A percentile compares a stretch with the other conserved stretches of the same genome.
These are phyloP conservation scores for Metarhizium sp. DNA, from an alignment of 2,329 filamentous ascomycete genomes.

Conservation along the genomic window DNA sequence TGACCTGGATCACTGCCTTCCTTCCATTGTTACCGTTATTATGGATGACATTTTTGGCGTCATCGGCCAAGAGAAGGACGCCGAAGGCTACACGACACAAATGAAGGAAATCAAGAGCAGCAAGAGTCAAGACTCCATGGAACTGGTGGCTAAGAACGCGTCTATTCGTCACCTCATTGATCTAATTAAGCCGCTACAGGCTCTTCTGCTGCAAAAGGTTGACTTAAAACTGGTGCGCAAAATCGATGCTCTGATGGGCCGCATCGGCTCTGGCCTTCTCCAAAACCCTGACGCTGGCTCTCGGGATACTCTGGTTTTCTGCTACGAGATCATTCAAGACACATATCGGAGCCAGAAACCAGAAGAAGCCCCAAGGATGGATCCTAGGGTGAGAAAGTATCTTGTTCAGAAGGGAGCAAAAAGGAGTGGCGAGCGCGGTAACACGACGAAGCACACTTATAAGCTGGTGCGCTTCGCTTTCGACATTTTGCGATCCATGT, in stretches of 20 bases:
- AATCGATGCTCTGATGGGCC: slow-evolving; percentile 77
- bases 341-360: slow-evolving; percentile 60
- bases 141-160: slow-evolving; percentile 75
- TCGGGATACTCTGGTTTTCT: slow-evolving; percentile 82
- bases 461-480: slow-evolving; percentile 84
- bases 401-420: slow-evolving; percentile 72
- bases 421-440: slow-evolving; percentile 61
- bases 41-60: slow-evolving; percentile 97
- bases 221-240: slow-evolving; percentile 77
- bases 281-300: slow-evolving; percentile 72
- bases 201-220: slow-evolving; percentile 73
- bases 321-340: slow-evolving; percentile 86
- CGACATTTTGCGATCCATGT: slow-evolving; percentile 74
- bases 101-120: slow-evolving; percentile 98
- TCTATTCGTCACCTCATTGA: slow-evolving; percentile 65
- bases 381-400: slow-evolving; percentile 60
- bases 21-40: slow-evolving; percentile 69
- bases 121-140: slow-evolving; percentile 97
- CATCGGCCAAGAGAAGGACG: slow-evolving; percentile 91
- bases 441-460: slow-evolving; percentile 70
- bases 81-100: slow-evolving; percentile 86
- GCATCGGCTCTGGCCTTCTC: slow-evolving; percentile 73
- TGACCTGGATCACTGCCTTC: slow-evolving; percentile 80
- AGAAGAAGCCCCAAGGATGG: slow-evolving; percentile 42
- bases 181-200: slow-evolving; percentile 69